Evolutionary conservation across 192 early-diverging fungal species (phyloP).

Genomic region (Chytriomyces sp.): DNA sequence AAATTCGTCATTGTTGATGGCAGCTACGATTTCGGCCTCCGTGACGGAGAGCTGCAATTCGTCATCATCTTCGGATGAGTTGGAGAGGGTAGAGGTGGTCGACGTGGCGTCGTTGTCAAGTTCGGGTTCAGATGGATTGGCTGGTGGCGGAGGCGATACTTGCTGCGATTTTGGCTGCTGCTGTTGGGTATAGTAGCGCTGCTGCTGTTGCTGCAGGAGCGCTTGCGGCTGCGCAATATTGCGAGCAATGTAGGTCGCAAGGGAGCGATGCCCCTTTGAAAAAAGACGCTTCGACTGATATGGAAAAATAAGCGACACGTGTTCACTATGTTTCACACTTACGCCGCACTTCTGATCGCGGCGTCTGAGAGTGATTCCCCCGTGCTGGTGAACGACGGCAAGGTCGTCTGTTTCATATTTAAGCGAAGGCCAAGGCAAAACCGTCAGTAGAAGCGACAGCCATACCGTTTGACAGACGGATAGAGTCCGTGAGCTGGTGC

Average conservation of each 20-base stretch:
- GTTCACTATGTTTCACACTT: background rate
- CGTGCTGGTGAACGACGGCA: constrained; percentile 6
- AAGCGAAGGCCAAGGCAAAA: background rate
- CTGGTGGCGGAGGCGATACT: background rate
- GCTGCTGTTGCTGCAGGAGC: background rate
- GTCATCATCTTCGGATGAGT: background rate
- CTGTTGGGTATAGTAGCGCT: background rate
- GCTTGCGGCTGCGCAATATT: background rate
- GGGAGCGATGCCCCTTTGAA: constrained; percentile 21
- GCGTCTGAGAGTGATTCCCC: constrained; percentile 10
- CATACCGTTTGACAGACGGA: constrained; percentile 23
- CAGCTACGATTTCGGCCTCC: background rate
- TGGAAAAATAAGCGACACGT: background rate
- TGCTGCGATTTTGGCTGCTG: background rate
- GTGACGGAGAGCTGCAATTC: background rate
- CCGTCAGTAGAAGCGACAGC: background rate
- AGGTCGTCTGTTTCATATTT: constrained; percentile 2
- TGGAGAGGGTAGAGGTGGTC: background rate
- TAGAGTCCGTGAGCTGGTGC: constrained; percentile 27
- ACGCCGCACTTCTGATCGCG: constrained; percentile 25
- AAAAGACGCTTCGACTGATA: constrained; percentile 28
- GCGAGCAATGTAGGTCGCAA: constrained; percentile 23
- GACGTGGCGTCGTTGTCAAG: background rate
- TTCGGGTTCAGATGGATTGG: constrained; percentile 3
- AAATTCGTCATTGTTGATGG: too few species aligned